A percentile compares a stretch with the other conserved stretches of the same genome.
phyloP scores from a whole-genome alignment of 148 eudicot genomes.

The Rhododendron williamsianum region DNA sequence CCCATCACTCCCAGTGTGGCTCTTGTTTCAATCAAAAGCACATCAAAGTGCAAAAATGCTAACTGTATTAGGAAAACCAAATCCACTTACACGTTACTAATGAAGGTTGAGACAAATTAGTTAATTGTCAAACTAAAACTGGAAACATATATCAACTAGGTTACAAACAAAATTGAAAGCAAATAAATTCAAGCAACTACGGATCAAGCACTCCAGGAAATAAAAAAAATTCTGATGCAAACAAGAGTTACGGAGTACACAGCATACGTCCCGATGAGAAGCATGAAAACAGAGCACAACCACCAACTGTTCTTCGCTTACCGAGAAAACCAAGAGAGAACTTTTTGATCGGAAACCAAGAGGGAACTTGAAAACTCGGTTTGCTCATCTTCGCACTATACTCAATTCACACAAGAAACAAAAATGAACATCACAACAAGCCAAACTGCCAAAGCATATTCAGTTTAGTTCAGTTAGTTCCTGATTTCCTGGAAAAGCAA shows the following conservation, averaged over 20 bases:
- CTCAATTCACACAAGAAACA: background rate
- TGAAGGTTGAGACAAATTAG: background rate
- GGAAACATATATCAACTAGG: background rate
- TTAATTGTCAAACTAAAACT: background rate
- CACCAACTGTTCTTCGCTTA: background rate
- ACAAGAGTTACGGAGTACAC: background rate
- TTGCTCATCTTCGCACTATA: background rate
- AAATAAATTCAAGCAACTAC: background rate
- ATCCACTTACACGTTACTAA: background rate
- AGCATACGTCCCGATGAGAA: background rate
- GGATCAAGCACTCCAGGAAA: background rate
- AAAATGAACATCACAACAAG: background rate
- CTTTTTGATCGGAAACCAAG: too few species aligned
- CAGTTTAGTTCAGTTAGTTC: background rate
- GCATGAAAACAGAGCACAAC: background rate
- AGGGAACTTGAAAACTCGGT: background rate
- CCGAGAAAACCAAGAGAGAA: background rate
- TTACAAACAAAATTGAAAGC: background rate
- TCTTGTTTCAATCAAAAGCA: conserved; percentile 2
- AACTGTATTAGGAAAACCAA: background rate
- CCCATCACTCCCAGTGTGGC: background rate
- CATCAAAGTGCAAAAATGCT: background rate
- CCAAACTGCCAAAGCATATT: background rate
- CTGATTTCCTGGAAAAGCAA: background rate
- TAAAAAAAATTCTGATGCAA: background rate